Conservation (phyloP, 257 asterid species). For the Fraxinus pennsylvanica region DNA sequence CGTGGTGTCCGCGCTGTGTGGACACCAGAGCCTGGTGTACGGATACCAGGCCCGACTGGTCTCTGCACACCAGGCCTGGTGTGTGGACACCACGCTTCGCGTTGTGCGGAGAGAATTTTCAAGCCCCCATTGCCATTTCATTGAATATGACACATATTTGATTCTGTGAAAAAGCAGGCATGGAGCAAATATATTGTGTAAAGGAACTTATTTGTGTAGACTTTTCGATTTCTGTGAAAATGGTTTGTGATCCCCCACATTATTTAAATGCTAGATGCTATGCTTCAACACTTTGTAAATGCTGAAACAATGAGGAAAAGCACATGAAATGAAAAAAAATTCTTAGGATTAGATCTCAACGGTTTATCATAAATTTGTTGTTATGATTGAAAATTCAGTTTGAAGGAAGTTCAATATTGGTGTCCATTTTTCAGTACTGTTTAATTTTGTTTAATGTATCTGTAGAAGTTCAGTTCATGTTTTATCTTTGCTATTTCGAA, state of each 20-base stretch:
- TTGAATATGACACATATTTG: no score
- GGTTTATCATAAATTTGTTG: background rate
- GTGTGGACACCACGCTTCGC: no score
- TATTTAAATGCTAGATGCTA: background rate
- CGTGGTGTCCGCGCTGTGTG: no score
- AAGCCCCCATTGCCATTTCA: no score
- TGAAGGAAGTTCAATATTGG: background rate
- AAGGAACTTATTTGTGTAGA: background rate
- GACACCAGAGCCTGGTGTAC: no score
- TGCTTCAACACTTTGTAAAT: background rate
- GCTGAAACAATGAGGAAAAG: background rate
- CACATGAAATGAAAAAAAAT: background rate
- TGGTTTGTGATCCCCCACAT: background rate
- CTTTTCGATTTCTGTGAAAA: background rate
- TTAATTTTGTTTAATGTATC: background rate
- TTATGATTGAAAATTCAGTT: background rate
- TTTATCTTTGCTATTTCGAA: background rate
- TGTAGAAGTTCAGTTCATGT: constrained; percentile 7
- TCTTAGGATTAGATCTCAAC: background rate
- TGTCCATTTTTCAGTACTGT: background rate
- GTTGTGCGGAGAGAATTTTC: no score
- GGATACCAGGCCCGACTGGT: no score
- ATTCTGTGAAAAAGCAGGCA: no score
- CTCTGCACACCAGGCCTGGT: no score
- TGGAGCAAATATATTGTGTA: no score